Evolutionary conservation across 2,329 filamentous ascomycete species (phyloP).

Genomic region (Aureobasidium sp.): DNA sequence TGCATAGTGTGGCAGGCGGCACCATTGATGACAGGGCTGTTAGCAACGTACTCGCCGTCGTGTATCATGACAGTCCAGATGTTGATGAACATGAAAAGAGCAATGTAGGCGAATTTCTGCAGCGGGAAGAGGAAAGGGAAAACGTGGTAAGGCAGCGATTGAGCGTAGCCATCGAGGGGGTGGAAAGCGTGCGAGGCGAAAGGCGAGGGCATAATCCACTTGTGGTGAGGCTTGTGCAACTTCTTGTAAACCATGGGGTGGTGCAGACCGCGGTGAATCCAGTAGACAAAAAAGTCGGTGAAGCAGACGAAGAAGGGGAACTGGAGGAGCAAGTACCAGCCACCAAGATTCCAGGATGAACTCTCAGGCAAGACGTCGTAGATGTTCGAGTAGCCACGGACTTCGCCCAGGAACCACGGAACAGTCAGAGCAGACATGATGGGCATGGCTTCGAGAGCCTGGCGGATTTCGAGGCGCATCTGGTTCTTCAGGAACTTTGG

Average conservation of each 20-base stretch:
- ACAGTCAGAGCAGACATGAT: conserved; percentile 75
- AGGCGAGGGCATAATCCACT: conserved; percentile 98
- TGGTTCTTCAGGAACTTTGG: conserved; percentile 96
- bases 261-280: conserved; percentile 81
- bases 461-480: conserved; percentile 74
- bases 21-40: conserved; percentile 87
- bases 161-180: conserved; percentile 81
- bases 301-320: conserved; percentile 84
- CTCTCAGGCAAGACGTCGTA: conserved; percentile 57
- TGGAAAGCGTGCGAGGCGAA: conserved; percentile 93
- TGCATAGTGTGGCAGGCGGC: conserved; percentile 92
- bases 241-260: conserved; percentile 75
- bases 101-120: conserved; percentile 82
- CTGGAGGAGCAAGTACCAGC: conserved; percentile 72
- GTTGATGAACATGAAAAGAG: conserved; percentile 86
- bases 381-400: conserved; percentile 76
- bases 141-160: conserved; percentile 85
- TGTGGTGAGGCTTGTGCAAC: conserved; percentile 96
- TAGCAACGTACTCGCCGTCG: conserved; percentile 88
- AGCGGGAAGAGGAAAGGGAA: conserved; percentile 91
- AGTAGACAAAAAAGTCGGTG: conserved; percentile 86
- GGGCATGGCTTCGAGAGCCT: conserved; percentile 70
- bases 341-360: conserved; percentile 64
- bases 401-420: conserved; percentile 74
- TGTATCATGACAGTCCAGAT: conserved; percentile 96